These are phyloP conservation scores for Fusarium sp. DNA, from an alignment of 2,329 filamentous ascomycete species.

Conservation along the genomic window DNA sequence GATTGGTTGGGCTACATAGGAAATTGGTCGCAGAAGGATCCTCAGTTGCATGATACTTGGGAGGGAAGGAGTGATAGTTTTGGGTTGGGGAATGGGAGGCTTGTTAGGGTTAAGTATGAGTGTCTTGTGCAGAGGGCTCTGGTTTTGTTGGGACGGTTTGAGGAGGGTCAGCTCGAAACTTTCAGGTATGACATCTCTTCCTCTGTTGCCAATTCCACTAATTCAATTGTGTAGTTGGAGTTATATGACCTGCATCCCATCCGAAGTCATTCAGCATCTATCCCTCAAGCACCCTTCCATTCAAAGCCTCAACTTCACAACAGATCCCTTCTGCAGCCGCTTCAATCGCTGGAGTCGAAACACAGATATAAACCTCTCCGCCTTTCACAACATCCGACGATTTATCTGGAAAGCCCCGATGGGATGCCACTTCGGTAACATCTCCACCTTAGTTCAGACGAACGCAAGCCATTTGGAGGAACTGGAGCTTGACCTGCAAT, in stretches of 20 bases:
- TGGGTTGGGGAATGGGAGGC: rapidly evolving
- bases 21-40: not conserved
- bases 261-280: not conserved
- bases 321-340: not conserved
- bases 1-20: slow-evolving; percentile 8
- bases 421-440: not conserved
- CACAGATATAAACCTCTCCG: not conserved
- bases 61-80: not conserved
- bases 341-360: slow-evolving; percentile 11
- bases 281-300: not conserved
- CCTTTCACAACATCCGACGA: not conserved
- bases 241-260: not conserved
- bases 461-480: not conserved
- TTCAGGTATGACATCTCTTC: not conserved
- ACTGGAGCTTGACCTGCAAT: not conserved
- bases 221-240: not conserved
- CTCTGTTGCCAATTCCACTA: rapidly evolving
- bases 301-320: not conserved
- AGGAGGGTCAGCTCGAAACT: not conserved
- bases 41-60: not conserved
- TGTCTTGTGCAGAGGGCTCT: slow-evolving; percentile 8
- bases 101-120: slow-evolving; percentile 9
- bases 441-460: rapidly evolving
- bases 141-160: not conserved
- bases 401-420: not conserved